Evolutionary conservation across 2,329 filamentous ascomycete genomes (phyloP), one percentile per base, ranked within the genome.

Genomic region (Colletotrichum falcatum): DNA sequence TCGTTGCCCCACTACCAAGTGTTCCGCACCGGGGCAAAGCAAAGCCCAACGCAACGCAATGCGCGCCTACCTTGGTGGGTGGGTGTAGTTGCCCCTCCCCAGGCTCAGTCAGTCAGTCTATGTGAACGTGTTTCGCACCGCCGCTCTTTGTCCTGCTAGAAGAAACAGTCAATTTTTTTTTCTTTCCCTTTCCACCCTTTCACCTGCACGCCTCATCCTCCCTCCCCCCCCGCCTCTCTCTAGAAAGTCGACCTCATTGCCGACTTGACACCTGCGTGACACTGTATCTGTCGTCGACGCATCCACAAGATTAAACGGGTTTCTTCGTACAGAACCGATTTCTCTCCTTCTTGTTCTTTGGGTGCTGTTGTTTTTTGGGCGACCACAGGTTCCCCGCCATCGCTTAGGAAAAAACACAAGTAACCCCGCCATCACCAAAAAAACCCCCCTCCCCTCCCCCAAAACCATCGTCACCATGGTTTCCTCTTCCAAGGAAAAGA

Each of bases 401-500:
- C 73, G 73, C 66, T 60, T 65, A 66, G 53, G 61, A 66, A 70
- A 70, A 65, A 61, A 12, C 46, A 60, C 28, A 63, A 55, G 44
- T 35, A 58, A 70, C 67, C 67, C 70, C 68, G 65, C 66, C 68
- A 68, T 66, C 64, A 61, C 64, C 60, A 64, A 69, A 48, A 65
- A 56, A 63, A 65, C 16, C 20, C 44, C 44, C n/a, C n/a, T n/a
- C n/a, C n/a, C n/a, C n/a, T n/a, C n/a, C n/a, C n/a, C n/a, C n/a
- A n/a, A 46, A 46, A 23, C 64, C 73, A 74, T 76, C 74, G 54
- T 74, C 83, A 89, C 80, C 54, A 92, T 92, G 89, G 75, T 80
- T 72, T 86, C 91, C 79, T 92, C 90, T 72, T 84, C 90, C 79
- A 92, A 92, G 83, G 89, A 91, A 77, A 92, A 91, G 86, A 86